Evolutionary conservation across 2,329 filamentous ascomycete species (phyloP), one percentile per base, ranked within the genome.

Genomic region (Blastomyces parvus): DNA sequence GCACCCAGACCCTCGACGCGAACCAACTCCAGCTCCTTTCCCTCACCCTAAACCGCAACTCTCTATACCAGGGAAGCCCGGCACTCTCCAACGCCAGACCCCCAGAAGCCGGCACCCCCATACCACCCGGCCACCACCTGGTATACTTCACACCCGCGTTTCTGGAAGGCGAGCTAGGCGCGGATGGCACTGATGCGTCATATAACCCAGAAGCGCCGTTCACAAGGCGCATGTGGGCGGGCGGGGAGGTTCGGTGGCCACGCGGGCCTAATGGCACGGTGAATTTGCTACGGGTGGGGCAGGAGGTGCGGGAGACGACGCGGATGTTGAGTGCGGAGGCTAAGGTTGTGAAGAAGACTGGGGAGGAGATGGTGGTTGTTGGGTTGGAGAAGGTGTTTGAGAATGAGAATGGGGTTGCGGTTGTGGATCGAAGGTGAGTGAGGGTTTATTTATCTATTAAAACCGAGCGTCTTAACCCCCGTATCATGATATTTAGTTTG

Each of bases 211-310:
- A 83, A 0, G 65, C 74, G 2, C 85, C 85, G 0, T 88, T 87
- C 63, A 86, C 84, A 1, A 74, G 85, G 38, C 78, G 86, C 14
- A 88, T 88, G 86, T 88, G 86, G 86, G 86, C 86, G 0, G 86
- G 85, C 1, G 86, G 86, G 0, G 76, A 78, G 63, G 83, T 88
- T 73, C 70, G 72, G 17, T 86, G 84, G 83, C 69, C 76, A 1
- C 71, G 74, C 14, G 62, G 71, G 22, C 74, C 70, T 7, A 65
- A 71, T 25, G 73, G 73, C 17, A 65, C 68, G 33, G 67, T 71
- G 33, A 78, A 80, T 67, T 66, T 71, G 22, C 70, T 87, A 64
- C 74, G 77, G 1, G 80, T 86, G 1, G 85, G 84, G 0, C 82
- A 86, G 65, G 72, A 78, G 25, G 82, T 82, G 0, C 79, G 77